Conservation (phyloP, 306 rosid species). For the Quercus aquifolioides region DNA sequence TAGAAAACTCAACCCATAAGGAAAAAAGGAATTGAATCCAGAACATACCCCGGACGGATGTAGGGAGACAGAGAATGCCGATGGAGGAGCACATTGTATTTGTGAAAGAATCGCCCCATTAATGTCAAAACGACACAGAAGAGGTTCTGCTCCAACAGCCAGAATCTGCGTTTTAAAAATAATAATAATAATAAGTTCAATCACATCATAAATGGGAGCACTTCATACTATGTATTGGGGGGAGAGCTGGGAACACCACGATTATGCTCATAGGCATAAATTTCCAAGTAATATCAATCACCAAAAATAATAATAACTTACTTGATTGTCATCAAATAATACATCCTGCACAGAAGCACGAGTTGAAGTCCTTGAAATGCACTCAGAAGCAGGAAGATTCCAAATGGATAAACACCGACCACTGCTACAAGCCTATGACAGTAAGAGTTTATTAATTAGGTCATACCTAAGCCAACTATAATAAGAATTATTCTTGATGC, state of each 20-base stretch:
- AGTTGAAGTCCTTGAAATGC: constrained; percentile 56
- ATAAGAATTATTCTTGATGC: constrained; percentile 1
- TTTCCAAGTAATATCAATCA: not conserved
- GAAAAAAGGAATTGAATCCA: not conserved
- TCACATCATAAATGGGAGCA: not conserved
- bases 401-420: constrained; percentile 81
- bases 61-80: constrained; percentile 71
- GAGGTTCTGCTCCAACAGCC: constrained; percentile 85
- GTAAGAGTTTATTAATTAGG: constrained; percentile 12
- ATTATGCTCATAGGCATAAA: not conserved
- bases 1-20: not conserved
- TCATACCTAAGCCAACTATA: constrained; percentile 16
- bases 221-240: no score
- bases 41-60: constrained; percentile 76
- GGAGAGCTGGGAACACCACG: not conserved
- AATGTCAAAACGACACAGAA: constrained; percentile 69
- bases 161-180: constrained; percentile 46
- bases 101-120: constrained; percentile 78
- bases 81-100: constrained; percentile 83
- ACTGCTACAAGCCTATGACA: constrained; percentile 70
- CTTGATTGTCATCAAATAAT: constrained; percentile 76
- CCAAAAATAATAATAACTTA: constrained; percentile 30
- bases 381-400: constrained; percentile 91
- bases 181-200: not conserved
- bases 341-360: constrained; percentile 72